Percentiles rank a stretch among this genome's conserved stretches.
These are phyloP conservation scores for Agastache rugosa DNA, from an alignment of 257 asterid species.

Conservation along the genomic window DNA sequence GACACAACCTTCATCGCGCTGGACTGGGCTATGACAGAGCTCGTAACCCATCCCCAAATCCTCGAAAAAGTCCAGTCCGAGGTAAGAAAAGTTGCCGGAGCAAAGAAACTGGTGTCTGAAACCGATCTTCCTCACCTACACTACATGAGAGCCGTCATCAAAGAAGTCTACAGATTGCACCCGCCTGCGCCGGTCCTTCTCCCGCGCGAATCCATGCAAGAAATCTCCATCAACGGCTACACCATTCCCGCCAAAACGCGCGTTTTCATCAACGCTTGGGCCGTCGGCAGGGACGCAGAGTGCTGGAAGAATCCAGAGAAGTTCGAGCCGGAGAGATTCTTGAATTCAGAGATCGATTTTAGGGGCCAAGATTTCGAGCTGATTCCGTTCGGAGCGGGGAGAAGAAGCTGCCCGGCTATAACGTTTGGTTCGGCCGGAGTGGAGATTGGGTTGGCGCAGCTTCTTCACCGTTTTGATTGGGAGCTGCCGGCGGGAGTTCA, in stretches of 20 bases:
- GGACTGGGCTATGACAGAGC: constrained; percentile 74
- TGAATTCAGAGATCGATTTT: constrained; percentile 54
- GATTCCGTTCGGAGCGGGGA: constrained; percentile 69
- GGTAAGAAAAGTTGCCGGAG: constrained; percentile 50
- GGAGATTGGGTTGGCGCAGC: constrained; percentile 69
- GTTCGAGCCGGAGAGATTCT: constrained; percentile 59
- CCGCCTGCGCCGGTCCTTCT: constrained; percentile 61
- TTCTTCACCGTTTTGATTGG: constrained; percentile 69
- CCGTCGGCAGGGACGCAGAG: constrained; percentile 59
- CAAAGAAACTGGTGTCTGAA: constrained; percentile 44
- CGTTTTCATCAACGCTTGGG: constrained; percentile 62
- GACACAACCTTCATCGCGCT: constrained; percentile 61
- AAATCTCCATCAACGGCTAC: constrained; percentile 46
- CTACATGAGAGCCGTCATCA: constrained; percentile 58
- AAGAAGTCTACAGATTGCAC: constrained; percentile 58
- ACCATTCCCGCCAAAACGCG: constrained; percentile 51
- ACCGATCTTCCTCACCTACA: constrained; percentile 47
- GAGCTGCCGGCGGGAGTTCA: constrained; percentile 54
- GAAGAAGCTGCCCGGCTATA: constrained; percentile 66
- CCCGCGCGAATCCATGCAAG: constrained; percentile 61
- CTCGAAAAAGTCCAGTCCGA: constrained; percentile 54
- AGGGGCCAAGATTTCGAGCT: constrained; percentile 65
- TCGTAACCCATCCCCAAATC: constrained; percentile 49
- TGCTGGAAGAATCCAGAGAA: constrained; percentile 53
- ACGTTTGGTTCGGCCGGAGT: constrained; percentile 48